These are phyloP conservation scores for Talaromyces sp. DNA, from an alignment of 2,329 filamentous ascomycete species.

Conservation along the genomic window DNA sequence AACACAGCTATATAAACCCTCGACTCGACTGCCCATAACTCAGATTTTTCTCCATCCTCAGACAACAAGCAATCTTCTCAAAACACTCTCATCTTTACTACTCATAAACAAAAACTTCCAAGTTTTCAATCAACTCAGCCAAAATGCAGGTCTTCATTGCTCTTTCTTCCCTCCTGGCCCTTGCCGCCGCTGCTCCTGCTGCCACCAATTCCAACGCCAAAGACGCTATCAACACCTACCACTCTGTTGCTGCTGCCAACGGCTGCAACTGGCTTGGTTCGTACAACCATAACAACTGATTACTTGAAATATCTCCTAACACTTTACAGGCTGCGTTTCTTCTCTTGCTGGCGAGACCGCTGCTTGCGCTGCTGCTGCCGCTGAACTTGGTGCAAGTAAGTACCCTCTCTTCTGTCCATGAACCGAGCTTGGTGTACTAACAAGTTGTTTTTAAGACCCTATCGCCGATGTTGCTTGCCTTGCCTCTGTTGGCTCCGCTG, in stretches of 20 bases:
- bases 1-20: neutral
- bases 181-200: neutral
- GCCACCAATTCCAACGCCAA: neutral
- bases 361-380: neutral
- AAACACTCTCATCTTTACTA: neutral
- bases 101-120: neutral
- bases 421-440: neutral
- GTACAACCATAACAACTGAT: neutral
- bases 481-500: neutral
- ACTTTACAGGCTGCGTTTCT: neutral
- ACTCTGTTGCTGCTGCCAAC: neutral
- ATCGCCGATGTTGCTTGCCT: neutral
- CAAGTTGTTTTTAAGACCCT: neutral
- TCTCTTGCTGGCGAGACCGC: neutral
- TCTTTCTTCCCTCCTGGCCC: neutral
- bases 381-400: neutral
- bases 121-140: neutral
- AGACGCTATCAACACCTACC: neutral
- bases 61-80: neutral
- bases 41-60: neutral
- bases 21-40: neutral
- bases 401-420: neutral
- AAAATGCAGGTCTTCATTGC: conserved; percentile 1
- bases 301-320: neutral
- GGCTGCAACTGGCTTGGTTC: neutral